phyloP scores from a whole-genome alignment of 306 rosid species.

The Castanopsis chinensis region DNA sequence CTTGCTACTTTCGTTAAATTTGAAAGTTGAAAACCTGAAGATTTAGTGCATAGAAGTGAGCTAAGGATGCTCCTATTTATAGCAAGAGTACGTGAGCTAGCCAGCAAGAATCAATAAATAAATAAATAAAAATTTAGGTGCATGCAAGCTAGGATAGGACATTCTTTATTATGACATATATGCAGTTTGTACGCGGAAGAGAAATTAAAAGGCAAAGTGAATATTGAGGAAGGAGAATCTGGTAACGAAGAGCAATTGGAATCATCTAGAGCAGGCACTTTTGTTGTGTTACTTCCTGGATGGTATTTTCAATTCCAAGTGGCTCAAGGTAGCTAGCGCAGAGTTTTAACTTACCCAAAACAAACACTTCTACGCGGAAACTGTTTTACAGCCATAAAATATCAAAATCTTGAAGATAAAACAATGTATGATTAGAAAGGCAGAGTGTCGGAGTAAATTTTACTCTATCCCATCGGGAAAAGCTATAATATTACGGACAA shows the following conservation, averaged over 20 bases:
- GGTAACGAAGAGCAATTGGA: conserved; percentile 17
- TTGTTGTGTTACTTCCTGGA: conserved; percentile 2
- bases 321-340: background rate
- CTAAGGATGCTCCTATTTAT: conserved; percentile 45
- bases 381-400: too few relatives aligned
- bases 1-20: too few relatives aligned
- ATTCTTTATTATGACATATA: background rate
- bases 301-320: conserved; percentile 13
- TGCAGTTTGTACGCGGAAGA: conserved; percentile 22
- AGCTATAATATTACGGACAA: too few relatives aligned
- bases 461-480: too few relatives aligned
- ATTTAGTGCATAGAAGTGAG: conserved; percentile 19
- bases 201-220: background rate
- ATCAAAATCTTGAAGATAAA: too few relatives aligned
- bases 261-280: conserved; percentile 10
- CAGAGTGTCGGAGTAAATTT: too few relatives aligned
- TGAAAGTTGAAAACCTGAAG: conserved; percentile 10
- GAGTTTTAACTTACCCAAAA: background rate
- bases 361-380: too few relatives aligned
- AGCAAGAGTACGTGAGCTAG: conserved; percentile 11
- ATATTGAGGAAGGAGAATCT: background rate
- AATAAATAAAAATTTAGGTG: background rate
- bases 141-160: background rate
- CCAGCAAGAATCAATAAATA: background rate
- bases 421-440: too few relatives aligned